phyloP scores from a whole-genome alignment of 352 stramenopile species.

The Phytopythium aichiense region DNA sequence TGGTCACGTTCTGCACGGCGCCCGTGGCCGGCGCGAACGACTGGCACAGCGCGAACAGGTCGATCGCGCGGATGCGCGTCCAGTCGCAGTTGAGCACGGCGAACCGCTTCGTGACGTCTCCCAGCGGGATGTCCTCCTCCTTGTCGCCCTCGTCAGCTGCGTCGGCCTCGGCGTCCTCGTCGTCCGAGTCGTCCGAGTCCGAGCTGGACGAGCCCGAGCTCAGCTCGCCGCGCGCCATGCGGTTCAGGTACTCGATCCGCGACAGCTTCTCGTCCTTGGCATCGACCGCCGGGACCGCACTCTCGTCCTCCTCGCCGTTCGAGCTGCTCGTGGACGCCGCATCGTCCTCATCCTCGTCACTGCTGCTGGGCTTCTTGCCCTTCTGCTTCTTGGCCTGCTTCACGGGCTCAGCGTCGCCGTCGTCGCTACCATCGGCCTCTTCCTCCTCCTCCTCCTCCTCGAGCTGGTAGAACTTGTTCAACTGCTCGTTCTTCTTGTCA shows the following conservation, averaged over 20 bases:
- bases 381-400: constrained; percentile 14
- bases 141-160: constrained; percentile 38
- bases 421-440: constrained; percentile 17
- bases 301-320: constrained; percentile 27
- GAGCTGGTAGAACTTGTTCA: constrained; percentile 80
- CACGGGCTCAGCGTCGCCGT: constrained; percentile 19
- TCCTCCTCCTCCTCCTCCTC: constrained; percentile 49
- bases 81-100: constrained; percentile 97
- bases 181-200: constrained; percentile 46
- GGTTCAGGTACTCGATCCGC: constrained; percentile 82
- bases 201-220: constrained; percentile 42
- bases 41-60: constrained; percentile 94
- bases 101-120: constrained; percentile 86
- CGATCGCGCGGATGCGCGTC: constrained; percentile 92
- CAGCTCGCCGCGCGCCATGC: constrained; percentile 81
- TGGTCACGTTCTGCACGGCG: constrained; percentile 88
- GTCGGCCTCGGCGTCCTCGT: constrained; percentile 29
- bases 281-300: constrained; percentile 17
- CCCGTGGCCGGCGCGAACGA: constrained; percentile 92
- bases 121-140: constrained; percentile 76
- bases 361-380: constrained; percentile 15
- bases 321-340: constrained; percentile 23
- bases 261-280: constrained; percentile 56
- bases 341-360: constrained; percentile 25
- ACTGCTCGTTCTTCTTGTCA: constrained; percentile 67